Percentiles rank a stretch among this genome's conserved stretches.
phyloP scores from a whole-genome alignment of 2,329 filamentous ascomycete species.

The Ophiostoma himal-ulmi region DNA sequence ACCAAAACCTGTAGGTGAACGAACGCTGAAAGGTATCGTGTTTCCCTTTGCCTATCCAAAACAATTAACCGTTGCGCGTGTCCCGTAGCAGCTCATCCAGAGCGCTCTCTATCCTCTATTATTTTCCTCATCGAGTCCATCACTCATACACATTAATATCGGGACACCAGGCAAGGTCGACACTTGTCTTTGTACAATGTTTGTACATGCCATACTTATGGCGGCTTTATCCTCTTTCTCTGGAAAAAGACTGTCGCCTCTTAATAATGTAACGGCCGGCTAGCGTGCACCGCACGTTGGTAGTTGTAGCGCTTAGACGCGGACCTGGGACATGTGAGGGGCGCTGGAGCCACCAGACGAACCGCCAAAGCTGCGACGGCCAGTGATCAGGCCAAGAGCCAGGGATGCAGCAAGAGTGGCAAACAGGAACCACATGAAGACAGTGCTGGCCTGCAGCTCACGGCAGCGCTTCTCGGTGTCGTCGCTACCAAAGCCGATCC shows the following conservation, averaged over 20 bases:
- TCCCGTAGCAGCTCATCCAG: slow-evolving; percentile 20
- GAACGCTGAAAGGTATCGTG: slow-evolving; percentile 22
- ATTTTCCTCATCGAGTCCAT: not conserved
- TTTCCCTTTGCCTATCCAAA: slow-evolving; percentile 14
- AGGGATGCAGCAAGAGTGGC: slow-evolving; percentile 53
- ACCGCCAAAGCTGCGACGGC: slow-evolving; percentile 44
- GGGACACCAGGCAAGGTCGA: slow-evolving; percentile 16
- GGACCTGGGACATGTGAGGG: slow-evolving; percentile 52
- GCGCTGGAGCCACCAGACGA: slow-evolving; percentile 39
- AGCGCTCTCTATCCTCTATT: slow-evolving; percentile 12
- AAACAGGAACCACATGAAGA: slow-evolving; percentile 77
- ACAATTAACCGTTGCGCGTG: not conserved
- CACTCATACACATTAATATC: slow-evolving; percentile 18
- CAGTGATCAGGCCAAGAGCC: slow-evolving; percentile 50
- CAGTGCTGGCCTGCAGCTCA: slow-evolving; percentile 66
- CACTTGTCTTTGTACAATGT: slow-evolving; percentile 13
- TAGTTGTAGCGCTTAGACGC: slow-evolving; percentile 24
- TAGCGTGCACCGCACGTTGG: not conserved
- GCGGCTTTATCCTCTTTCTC: not conserved
- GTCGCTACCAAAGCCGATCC: slow-evolving; percentile 57
- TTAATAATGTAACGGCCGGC: too few species aligned
- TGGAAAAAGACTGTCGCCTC: not conserved
- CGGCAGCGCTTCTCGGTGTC: slow-evolving; percentile 61
- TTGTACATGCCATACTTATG: slow-evolving; percentile 10
- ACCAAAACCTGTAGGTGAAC: not conserved